Base-by-base conservation (phyloP, 176 grass and related monocot genomes). In the Urochloa ruziziensis region DNA sequence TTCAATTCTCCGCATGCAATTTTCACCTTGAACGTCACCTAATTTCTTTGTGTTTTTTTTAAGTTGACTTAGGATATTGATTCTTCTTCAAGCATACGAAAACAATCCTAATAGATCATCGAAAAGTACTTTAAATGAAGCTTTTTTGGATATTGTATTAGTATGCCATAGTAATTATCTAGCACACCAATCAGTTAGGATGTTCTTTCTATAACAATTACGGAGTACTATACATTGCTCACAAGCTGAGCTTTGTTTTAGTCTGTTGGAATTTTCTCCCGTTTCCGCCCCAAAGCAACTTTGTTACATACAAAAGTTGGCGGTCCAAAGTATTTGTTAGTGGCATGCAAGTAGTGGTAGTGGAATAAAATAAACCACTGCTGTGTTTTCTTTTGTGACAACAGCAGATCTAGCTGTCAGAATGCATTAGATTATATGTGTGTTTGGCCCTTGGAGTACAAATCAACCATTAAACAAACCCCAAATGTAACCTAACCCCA, bases 371-470 rank as follows among this genome's bases (percentile, higher is more conserved):
- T 89, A 80, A 77, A 75, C 21, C 21, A 77, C 52, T 62, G 53
- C 44, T 37, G 54, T 36, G 33, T 56, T 70, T 71, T 85, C 44
- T 75, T 79, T 46, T 86, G 64, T 47, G 6, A 35, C 43, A 90
- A 72, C 37, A 33, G 2, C 57, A 90, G 75, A 90, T 90, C 78
- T 86, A 77, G 83, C 71, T 86, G 46, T 77, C 62, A 49, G 44
- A 67, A 37, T 65, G 63, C 83, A 86, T 46, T 90, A 82, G 35
- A 82, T 77, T 13, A 39, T 72, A 82, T 37, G 77, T 7, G 71
- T 71, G 44, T 23, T 65, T 54, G 67, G 56, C 18, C 46, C 51
- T 49, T 64, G 16, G 49, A 75, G 25, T 75, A 77, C 78, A 72
- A 82, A 72, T 70, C 7, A 30, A n/a, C 62, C 25, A 74, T 34